These are phyloP conservation scores for Colletotrichum camelliae DNA, from an alignment of 2,329 filamentous ascomycete genomes.

Conservation along the genomic window DNA sequence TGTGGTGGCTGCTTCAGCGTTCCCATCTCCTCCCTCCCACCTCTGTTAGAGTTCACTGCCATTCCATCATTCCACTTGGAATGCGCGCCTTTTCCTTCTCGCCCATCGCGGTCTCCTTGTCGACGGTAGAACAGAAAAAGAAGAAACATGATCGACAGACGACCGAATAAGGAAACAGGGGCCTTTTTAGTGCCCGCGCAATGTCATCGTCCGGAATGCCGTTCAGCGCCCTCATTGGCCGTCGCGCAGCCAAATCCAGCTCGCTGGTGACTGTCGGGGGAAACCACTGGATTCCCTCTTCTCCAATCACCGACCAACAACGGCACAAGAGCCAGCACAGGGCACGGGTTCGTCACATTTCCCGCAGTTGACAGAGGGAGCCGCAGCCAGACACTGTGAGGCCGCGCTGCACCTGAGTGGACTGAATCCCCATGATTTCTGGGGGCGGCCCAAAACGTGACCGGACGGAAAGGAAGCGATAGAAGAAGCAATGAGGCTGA, in stretches of 20 bases:
- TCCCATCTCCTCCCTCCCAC: neutral
- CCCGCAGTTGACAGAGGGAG: slow-evolving; percentile 6
- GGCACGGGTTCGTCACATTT: slow-evolving; percentile 25
- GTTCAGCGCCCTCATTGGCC: slow-evolving; percentile 14
- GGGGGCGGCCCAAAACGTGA: neutral
- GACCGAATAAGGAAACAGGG: slow-evolving; percentile 15
- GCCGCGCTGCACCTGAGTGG: slow-evolving; percentile 4
- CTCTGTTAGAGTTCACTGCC: neutral
- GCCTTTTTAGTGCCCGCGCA: slow-evolving; percentile 8
- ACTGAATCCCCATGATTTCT: neutral
- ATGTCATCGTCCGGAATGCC: neutral
- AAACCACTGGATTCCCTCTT: slow-evolving; percentile 15
- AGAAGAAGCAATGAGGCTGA: slow-evolving; percentile 17
- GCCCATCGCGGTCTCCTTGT: neutral
- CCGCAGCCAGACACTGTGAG: slow-evolving; percentile 8
- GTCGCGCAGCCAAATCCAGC: neutral
- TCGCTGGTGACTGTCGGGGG: neutral
- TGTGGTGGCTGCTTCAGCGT: neutral
- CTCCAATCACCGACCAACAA: slow-evolving; percentile 22
- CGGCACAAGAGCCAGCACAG: slow-evolving; percentile 18
- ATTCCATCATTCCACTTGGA: neutral
- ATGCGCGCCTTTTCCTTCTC: neutral
- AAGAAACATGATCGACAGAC: neutral
- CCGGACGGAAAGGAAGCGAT: neutral
- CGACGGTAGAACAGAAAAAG: neutral